Percentiles rank a stretch among this genome's conserved stretches.
Conservation (phyloP, 2,329 filamentous ascomycete species). For the Trichoderma sp. region DNA sequence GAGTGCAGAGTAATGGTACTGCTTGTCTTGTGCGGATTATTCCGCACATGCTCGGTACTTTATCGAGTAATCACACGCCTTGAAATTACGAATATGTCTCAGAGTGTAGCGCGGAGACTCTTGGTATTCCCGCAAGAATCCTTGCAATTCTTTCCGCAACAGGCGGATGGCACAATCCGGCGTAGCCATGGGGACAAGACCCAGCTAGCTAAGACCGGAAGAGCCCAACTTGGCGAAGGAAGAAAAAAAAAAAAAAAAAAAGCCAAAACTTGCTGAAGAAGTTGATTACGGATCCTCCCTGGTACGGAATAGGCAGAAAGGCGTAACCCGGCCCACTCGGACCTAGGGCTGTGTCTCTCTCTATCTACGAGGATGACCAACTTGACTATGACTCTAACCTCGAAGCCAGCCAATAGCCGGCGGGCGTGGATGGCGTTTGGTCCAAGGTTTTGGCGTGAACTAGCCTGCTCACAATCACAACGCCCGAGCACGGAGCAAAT, state of each 20-base stretch:
- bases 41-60: too few species aligned
- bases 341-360: constrained; percentile 8
- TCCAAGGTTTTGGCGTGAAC: neutral
- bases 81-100: neutral
- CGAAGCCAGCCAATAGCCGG: neutral
- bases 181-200: constrained; percentile 1
- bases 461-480: neutral
- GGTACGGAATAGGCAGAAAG: neutral
- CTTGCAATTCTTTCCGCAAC: neutral
- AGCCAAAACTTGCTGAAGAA: neutral
- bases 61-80: neutral
- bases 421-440: neutral
- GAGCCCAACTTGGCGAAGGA: neutral
- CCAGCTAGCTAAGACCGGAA: neutral
- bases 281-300: constrained; percentile 2
- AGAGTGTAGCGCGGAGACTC: neutral
- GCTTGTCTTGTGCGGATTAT: too few species aligned
- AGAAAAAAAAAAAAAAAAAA: neutral
- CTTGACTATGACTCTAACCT: neutral
- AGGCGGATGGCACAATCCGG: constrained; percentile 4
- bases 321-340: neutral
- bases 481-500: constrained; percentile 18
- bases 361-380: neutral
- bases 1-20: too few species aligned
- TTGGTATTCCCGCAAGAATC: neutral